Conservation (phyloP, 225 moss, liverwort and hornwort genomes). For the Bryoerythrophyllum caledonicum region DNA sequence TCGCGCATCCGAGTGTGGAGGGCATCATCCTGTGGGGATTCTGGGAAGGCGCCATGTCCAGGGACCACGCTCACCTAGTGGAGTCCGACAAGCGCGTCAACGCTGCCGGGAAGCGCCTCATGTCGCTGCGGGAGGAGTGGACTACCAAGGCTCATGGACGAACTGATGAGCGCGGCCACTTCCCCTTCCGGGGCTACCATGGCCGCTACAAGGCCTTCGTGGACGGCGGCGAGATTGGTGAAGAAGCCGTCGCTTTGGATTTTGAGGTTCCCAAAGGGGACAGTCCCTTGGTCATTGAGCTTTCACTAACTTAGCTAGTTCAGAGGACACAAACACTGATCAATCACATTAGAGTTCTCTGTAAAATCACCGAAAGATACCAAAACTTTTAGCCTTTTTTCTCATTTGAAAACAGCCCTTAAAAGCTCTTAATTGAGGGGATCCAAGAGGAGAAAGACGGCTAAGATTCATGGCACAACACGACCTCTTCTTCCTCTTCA, state of each 20-base stretch:
- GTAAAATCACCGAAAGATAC: too few relatives aligned
- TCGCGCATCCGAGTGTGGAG: conserved; percentile 77
- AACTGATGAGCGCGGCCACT: conserved; percentile 44
- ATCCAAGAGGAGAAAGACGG: too few relatives aligned
- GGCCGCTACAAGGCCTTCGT: conserved; percentile 60
- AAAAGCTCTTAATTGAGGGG: too few relatives aligned
- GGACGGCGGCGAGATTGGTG: conserved; percentile 42
- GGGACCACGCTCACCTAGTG: conserved; percentile 67
- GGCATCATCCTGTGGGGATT: conserved; percentile 89
- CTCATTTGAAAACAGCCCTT: too few relatives aligned
- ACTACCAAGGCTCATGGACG: conserved; percentile 45
- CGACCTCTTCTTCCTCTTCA: too few relatives aligned
- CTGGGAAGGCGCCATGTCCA: conserved; percentile 77
- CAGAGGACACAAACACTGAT: neutral
- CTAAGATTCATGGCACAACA: too few relatives aligned
- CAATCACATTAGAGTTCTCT: too few relatives aligned
- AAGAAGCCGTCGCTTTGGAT: conserved; percentile 25
- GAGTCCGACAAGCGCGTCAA: conserved; percentile 73
- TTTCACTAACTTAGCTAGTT: conserved; percentile 25
- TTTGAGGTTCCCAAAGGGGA: conserved; percentile 65
- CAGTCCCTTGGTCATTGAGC: conserved; percentile 34
- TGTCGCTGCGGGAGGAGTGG: conserved; percentile 81
- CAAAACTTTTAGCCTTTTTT: too few relatives aligned
- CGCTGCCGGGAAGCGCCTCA: conserved; percentile 68
- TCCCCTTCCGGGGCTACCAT: conserved; percentile 61